Percentiles rank a stretch among this genome's conserved stretches.
Conservation (phyloP, 2,329 filamentous ascomycete genomes). For the Fusarium sambucinum region DNA sequence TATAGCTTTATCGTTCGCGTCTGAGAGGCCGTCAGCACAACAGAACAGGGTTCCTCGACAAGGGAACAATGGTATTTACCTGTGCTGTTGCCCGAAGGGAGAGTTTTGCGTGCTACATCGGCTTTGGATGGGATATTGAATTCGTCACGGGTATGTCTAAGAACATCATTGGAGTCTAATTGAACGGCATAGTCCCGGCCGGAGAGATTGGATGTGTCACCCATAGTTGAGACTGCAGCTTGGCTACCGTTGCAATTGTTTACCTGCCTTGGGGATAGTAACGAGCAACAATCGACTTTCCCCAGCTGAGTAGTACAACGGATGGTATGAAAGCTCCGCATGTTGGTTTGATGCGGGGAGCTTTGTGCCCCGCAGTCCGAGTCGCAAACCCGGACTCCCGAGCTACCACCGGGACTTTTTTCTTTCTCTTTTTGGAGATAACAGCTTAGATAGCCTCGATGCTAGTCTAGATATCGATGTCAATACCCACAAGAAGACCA, state of each 20-base stretch:
- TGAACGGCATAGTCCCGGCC: constrained; percentile 34
- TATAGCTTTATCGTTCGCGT: constrained; percentile 56
- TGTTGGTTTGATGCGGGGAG: constrained; percentile 37
- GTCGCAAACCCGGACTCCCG: constrained; percentile 31
- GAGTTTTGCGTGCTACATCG: constrained; percentile 48
- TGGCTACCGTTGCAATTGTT: constrained; percentile 17
- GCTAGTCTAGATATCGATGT: constrained; percentile 28
- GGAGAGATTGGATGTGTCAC: constrained; percentile 24
- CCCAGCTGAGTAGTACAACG: neutral
- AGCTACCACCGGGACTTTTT: constrained; percentile 21
- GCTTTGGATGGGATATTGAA: constrained; percentile 75
- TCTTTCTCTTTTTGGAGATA: constrained; percentile 3
- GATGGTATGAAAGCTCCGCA: constrained; percentile 27
- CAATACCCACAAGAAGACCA: constrained; percentile 25
- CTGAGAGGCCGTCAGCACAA: constrained; percentile 9
- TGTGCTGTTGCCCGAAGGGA: constrained; percentile 26
- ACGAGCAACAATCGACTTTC: constrained; percentile 5
- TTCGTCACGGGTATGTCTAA: constrained; percentile 69
- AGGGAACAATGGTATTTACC: constrained; percentile 9
- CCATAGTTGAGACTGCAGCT: constrained; percentile 30
- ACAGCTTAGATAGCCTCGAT: constrained; percentile 2
- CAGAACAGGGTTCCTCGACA: neutral
- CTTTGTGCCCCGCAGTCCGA: constrained; percentile 33
- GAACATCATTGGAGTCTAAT: constrained; percentile 67
- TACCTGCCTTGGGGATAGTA: constrained; percentile 5